These are phyloP conservation scores for Amniculicola lignicola DNA, from an alignment of 495 filamentous ascomycete genomes.

Conservation along the genomic window DNA sequence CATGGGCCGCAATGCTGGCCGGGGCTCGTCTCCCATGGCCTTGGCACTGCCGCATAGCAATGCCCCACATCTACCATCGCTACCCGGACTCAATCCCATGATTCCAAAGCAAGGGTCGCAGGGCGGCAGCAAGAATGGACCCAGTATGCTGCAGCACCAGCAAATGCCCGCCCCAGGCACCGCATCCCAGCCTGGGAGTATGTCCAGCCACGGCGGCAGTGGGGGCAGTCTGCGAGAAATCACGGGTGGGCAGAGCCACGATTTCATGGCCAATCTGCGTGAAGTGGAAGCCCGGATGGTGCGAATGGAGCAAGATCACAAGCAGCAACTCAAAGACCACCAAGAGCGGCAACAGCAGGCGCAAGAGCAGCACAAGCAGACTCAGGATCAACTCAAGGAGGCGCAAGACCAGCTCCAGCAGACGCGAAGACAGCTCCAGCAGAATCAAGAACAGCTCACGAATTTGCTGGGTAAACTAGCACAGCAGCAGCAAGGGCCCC, in stretches of 20 bases:
- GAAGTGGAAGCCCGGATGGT: slow-evolving; percentile 37
- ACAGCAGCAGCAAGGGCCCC: no score
- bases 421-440: no score
- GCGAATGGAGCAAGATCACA: slow-evolving; percentile 39
- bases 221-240: slow-evolving; percentile 42
- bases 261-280: slow-evolving; percentile 39
- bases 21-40: slow-evolving; percentile 43
- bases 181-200: slow-evolving; percentile 40
- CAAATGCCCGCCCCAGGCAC: slow-evolving; percentile 21
- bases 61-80: slow-evolving; percentile 49
- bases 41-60: slow-evolving; percentile 38
- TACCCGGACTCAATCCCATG: slow-evolving; percentile 10
- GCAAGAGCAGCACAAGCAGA: no score
- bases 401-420: no score
- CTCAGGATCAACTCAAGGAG: no score
- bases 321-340: no score
- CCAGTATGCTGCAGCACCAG: slow-evolving; percentile 39
- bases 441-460: no score
- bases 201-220: slow-evolving; percentile 42
- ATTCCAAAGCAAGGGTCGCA: slow-evolving; percentile 31
- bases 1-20: slow-evolving; percentile 53
- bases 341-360: no score
- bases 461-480: no score
- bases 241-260: slow-evolving; percentile 25
- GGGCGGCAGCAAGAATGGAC: slow-evolving; percentile 28